Percentiles rank a stretch among this genome's conserved stretches.
These are phyloP conservation scores for Tetrastigma voinierianum DNA, from an alignment of 164 flowering plant species.

Conservation along the genomic window DNA sequence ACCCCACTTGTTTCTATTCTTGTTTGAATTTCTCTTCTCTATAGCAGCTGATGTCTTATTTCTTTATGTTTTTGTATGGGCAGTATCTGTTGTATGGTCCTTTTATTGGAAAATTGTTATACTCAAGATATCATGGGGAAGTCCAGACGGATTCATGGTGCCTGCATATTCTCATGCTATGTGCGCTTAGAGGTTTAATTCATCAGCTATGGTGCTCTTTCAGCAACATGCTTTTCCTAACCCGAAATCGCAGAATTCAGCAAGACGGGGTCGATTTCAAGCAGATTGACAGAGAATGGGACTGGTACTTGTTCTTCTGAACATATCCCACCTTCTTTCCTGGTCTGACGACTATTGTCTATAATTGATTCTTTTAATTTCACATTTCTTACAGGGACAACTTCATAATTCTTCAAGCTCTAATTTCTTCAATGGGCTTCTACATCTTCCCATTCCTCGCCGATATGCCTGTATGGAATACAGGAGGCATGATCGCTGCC, in stretches of 20 bases:
- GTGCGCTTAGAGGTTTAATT: conserved; percentile 43
- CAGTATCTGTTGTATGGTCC: conserved; percentile 80
- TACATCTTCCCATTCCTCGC: conserved; percentile 40
- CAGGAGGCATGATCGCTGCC: conserved; percentile 43
- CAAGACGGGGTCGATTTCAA: conserved; percentile 60
- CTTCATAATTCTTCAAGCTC: conserved; percentile 69
- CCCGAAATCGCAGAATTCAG: conserved; percentile 42
- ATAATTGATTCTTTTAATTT: neutral
- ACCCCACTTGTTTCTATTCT: neutral
- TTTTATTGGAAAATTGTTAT: conserved; percentile 42
- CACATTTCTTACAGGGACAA: conserved; percentile 60
- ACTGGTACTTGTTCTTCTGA: conserved; percentile 51
- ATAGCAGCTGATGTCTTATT: conserved; percentile 4
- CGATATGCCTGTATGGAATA: conserved; percentile 58
- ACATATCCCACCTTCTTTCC: neutral
- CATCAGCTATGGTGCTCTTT: conserved; percentile 55
- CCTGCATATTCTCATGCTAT: conserved; percentile 56
- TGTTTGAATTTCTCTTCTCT: neutral
- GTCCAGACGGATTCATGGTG: conserved; percentile 35
- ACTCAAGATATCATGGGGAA: conserved; percentile 31
- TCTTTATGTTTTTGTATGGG: neutral
- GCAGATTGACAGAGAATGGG: conserved; percentile 82
- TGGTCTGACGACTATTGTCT: neutral
- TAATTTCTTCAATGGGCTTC: conserved; percentile 41
- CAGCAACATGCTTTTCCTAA: conserved; percentile 53